Percentiles rank a stretch among this genome's conserved stretches.
phyloP scores from a whole-genome alignment of 495 filamentous ascomycete genomes.

The Letharia lupina region DNA sequence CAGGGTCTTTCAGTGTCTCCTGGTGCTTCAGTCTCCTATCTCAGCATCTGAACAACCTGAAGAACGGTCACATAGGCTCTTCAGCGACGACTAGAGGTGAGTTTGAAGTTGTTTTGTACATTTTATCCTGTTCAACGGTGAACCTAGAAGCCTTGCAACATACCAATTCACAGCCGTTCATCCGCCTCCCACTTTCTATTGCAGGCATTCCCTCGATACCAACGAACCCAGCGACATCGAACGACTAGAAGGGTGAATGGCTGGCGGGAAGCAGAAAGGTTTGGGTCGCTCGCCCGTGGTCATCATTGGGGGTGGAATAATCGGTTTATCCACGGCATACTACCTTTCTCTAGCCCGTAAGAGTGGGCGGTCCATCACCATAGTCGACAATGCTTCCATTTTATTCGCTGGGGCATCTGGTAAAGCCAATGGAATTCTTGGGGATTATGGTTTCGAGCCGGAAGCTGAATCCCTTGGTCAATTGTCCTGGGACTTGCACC shows the following conservation, averaged over 20 bases:
- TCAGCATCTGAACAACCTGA: no score
- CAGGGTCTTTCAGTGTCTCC: no score
- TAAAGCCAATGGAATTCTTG: slow-evolving; percentile 4
- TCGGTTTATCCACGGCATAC: neutral
- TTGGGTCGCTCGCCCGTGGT: neutral
- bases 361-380: neutral
- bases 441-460: neutral
- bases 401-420: slow-evolving; percentile 1
- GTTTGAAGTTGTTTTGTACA: no score
- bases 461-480: neutral
- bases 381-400: neutral
- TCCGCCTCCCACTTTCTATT: neutral
- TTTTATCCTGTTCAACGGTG: no score
- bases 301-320: neutral
- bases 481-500: neutral
- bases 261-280: neutral
- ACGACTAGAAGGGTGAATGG: neutral
- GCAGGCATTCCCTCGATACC: neutral
- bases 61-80: no score
- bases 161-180: neutral
- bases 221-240: neutral
- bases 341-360: neutral
- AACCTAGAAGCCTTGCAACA: neutral
- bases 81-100: no score
- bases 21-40: no score